phyloP scores from a whole-genome alignment of 345 rosid genomes.

The Carallia pectinifolia region DNA sequence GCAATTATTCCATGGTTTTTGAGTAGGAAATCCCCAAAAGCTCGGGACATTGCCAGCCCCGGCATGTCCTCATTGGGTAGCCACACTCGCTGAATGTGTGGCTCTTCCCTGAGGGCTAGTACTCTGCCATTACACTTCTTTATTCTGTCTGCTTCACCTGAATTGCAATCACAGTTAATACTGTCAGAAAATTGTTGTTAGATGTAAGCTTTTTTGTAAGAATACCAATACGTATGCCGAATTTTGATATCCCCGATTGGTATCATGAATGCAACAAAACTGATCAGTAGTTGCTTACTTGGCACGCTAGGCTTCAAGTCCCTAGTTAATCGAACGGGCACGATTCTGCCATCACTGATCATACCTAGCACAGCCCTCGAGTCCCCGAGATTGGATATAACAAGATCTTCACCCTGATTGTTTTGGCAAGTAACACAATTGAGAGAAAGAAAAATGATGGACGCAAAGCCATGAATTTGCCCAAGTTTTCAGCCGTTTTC shows the following conservation, averaged over 20 bases:
- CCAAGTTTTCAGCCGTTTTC: neutral
- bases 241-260: too few relatives aligned
- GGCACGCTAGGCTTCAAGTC: constrained; percentile 80
- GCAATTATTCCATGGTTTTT: constrained; percentile 74
- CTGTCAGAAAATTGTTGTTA: too few relatives aligned
- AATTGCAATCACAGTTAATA: neutral
- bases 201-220: too few relatives aligned
- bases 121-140: constrained; percentile 72
- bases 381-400: constrained; percentile 86
- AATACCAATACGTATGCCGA: too few relatives aligned
- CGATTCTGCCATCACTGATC: constrained; percentile 38
- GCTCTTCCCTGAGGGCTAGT: constrained; percentile 61
- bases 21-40: constrained; percentile 76
- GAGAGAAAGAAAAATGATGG: neutral
- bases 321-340: constrained; percentile 61
- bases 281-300: constrained; percentile 38
- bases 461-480: neutral
- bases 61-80: constrained; percentile 72
- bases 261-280: too few relatives aligned
- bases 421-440: neutral
- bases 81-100: constrained; percentile 85
- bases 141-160: constrained; percentile 85
- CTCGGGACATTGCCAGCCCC: constrained; percentile 95
- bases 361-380: constrained; percentile 79
- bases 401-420: constrained; percentile 60